Conservation (phyloP, 225 moss, liverwort and hornwort species). For the Straminergon stramineum region DNA sequence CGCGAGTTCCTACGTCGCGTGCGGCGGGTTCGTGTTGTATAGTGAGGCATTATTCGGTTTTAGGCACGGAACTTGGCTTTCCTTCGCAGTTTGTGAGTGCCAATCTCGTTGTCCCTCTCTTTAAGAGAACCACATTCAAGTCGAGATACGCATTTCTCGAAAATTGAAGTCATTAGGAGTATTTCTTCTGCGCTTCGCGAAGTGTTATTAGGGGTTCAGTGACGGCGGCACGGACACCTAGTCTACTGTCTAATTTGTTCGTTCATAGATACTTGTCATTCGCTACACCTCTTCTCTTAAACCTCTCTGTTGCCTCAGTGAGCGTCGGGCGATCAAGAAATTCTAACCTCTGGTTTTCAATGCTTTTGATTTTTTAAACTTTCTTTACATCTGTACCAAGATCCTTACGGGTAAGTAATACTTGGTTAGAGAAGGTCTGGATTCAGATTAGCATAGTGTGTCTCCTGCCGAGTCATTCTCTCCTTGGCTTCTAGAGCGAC, state of each 20-base stretch:
- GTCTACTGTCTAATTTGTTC: neutral
- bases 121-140: neutral
- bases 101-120: neutral
- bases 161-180: neutral
- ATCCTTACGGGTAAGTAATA: neutral
- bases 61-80: neutral
- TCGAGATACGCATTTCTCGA: neutral
- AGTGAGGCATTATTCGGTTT: neutral
- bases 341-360: neutral
- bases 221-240: slow-evolving; percentile 2
- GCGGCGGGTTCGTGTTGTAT: neutral
- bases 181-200: neutral
- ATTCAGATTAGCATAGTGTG: neutral
- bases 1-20: neutral
- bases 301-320: neutral
- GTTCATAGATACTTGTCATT: neutral
- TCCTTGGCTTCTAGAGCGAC: neutral
- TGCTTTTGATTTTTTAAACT: neutral
- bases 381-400: neutral
- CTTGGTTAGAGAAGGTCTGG: neutral
- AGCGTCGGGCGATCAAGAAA: neutral
- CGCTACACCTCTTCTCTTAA: neutral
- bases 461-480: neutral
- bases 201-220: slow-evolving; percentile 14
- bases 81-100: neutral